Evolutionary conservation across 352 stramenopile species (phyloP).

Genomic region (Pythium brachiatum): DNA sequence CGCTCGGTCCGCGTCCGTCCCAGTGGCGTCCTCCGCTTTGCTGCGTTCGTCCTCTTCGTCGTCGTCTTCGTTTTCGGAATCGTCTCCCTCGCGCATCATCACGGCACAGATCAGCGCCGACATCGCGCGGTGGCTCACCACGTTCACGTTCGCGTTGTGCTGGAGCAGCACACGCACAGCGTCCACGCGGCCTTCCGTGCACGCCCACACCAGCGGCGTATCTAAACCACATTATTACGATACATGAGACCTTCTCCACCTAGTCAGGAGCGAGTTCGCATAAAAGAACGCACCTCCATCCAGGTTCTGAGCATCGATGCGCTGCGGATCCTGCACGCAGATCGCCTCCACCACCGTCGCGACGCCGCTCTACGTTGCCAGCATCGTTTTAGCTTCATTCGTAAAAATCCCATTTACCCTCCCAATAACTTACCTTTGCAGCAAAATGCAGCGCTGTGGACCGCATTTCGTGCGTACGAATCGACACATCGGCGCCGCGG

Average conservation of each 20-base stretch:
- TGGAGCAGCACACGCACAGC: slow-evolving; percentile 66
- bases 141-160: slow-evolving; percentile 58
- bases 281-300: slow-evolving; percentile 47
- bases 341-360: slow-evolving; percentile 64
- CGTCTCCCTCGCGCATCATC: slow-evolving; percentile 62
- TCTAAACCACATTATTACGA: slow-evolving; percentile 29
- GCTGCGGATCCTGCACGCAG: slow-evolving; percentile 50
- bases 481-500: slow-evolving; percentile 53
- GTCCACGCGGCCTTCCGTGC: slow-evolving; percentile 67
- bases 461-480: slow-evolving; percentile 69
- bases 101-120: slow-evolving; percentile 72
- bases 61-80: slow-evolving; percentile 54
- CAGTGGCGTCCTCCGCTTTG: slow-evolving; percentile 53
- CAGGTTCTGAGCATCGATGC: slow-evolving; percentile 68
- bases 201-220: slow-evolving; percentile 80
- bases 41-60: slow-evolving; percentile 43
- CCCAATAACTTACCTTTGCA: slow-evolving; percentile 45
- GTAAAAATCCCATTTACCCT: not conserved
- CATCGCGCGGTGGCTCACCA: slow-evolving; percentile 69
- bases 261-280: too few species aligned
- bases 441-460: slow-evolving; percentile 80
- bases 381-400: not conserved
- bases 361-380: slow-evolving; percentile 49
- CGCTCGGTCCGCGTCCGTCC: slow-evolving; percentile 38
- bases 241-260: not conserved